Evolutionary conservation across 2,329 filamentous ascomycete species (phyloP).

Genomic region (Xylaria sp.): DNA sequence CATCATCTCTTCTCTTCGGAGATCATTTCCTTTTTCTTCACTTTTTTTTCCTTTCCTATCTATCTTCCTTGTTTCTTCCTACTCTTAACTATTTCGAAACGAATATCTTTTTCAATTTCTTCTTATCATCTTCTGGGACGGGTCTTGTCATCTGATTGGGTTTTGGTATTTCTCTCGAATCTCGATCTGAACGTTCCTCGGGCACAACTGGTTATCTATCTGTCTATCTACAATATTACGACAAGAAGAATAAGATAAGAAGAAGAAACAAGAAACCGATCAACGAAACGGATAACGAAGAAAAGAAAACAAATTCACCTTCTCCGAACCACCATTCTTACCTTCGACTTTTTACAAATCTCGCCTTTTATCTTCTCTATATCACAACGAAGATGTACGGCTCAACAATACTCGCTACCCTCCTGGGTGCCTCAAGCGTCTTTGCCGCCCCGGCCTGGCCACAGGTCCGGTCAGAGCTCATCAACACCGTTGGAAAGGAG

Average conservation of each 20-base stretch:
- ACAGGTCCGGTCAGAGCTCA: conserved; percentile 54
- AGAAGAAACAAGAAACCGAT: conserved; percentile 3
- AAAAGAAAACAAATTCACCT: conserved; percentile 22
- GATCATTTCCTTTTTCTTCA: conserved; percentile 39
- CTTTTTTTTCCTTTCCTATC: conserved; percentile 30
- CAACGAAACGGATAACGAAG: neutral
- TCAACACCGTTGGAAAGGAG: conserved; percentile 56
- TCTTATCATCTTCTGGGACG: conserved; percentile 36
- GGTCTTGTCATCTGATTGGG: conserved; percentile 40
- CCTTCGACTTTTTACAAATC: neutral
- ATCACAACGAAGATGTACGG: conserved; percentile 59
- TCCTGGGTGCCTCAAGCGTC: conserved; percentile 58
- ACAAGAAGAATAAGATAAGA: conserved; percentile 30
- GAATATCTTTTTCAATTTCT: conserved; percentile 16
- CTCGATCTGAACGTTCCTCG: conserved; percentile 14
- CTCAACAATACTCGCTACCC: conserved; percentile 59
- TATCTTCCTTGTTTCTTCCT: conserved; percentile 32
- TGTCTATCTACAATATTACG: conserved; percentile 29
- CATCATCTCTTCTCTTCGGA: conserved; percentile 32
- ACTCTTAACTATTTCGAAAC: conserved; percentile 7
- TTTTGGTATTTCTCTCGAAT: conserved; percentile 36
- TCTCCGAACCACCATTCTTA: conserved; percentile 28
- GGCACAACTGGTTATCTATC: conserved; percentile 4
- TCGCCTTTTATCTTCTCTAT: conserved; percentile 19
- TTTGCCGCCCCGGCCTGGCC: conserved; percentile 61